Conservation (phyloP, 176 grass and related monocot species). For the Oryza australiensis region DNA sequence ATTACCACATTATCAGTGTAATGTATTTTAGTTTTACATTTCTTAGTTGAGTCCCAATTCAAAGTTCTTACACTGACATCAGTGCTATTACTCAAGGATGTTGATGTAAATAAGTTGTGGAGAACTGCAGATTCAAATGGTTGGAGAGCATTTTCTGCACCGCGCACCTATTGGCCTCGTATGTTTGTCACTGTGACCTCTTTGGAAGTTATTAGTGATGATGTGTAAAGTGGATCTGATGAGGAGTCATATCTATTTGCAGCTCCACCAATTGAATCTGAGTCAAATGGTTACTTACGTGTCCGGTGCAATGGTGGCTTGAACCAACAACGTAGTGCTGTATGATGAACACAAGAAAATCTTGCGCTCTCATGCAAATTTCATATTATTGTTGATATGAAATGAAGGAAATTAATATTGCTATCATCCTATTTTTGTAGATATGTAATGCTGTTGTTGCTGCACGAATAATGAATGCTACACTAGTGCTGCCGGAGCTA, state of each 20-base stretch:
- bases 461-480: slow-evolving; percentile 97
- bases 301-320: slow-evolving; percentile 97
- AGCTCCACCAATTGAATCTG: slow-evolving; percentile 80
- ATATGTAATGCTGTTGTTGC: slow-evolving; percentile 99
- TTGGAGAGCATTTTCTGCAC: slow-evolving; percentile 93
- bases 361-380: slow-evolving; percentile 15
- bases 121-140: slow-evolving; percentile 82
- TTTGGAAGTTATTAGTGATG: background rate
- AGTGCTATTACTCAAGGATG: slow-evolving; percentile 55
- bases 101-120: slow-evolving; percentile 80
- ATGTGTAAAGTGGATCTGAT: slow-evolving; percentile 28
- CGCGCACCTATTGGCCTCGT: slow-evolving; percentile 80
- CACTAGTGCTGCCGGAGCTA: slow-evolving; percentile 88
- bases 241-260: slow-evolving; percentile 36
- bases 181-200: slow-evolving; percentile 36
- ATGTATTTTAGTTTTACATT: slow-evolving; percentile 5
- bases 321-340: slow-evolving; percentile 92
- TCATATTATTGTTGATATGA: slow-evolving; percentile 28
- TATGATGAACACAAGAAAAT: slow-evolving; percentile 48
- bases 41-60: background rate
- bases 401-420: slow-evolving; percentile 25
- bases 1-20: background rate
- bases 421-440: slow-evolving; percentile 47
- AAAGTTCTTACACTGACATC: slow-evolving; percentile 40
- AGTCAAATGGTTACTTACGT: slow-evolving; percentile 79